Percentiles rank a stretch among this genome's conserved stretches.
Conservation (phyloP, 495 filamentous ascomycete species). For the Cladorrhinum samala region DNA sequence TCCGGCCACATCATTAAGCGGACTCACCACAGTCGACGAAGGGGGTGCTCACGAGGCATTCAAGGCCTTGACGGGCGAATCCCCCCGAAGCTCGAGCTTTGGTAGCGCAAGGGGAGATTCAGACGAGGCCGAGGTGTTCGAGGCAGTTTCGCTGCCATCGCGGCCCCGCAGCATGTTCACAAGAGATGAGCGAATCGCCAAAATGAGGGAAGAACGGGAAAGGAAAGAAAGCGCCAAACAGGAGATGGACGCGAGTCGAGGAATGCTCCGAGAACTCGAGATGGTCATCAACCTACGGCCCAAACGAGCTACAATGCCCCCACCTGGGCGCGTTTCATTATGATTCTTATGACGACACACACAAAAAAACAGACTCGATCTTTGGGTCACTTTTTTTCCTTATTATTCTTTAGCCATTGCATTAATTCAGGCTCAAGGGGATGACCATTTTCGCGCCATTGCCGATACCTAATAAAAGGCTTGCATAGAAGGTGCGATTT, state of each 20-base stretch:
- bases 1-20: slow-evolving; percentile 72
- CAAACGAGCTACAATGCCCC: slow-evolving; percentile 22
- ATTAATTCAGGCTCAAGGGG: not conserved
- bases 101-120: slow-evolving; percentile 25
- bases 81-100: slow-evolving; percentile 28
- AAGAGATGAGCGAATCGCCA: slow-evolving; percentile 79
- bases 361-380: slow-evolving; percentile 9
- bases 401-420: slow-evolving; percentile 4
- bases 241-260: slow-evolving; percentile 68
- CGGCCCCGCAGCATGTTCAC: slow-evolving; percentile 67
- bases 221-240: slow-evolving; percentile 61
- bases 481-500: slow-evolving; percentile 14
- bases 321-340: slow-evolving; percentile 27
- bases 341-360: slow-evolving; percentile 24
- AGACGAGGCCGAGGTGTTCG: slow-evolving; percentile 77
- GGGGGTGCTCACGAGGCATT: slow-evolving; percentile 65
- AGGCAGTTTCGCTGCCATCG: slow-evolving; percentile 73
- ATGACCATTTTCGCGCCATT: not conserved
- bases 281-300: slow-evolving; percentile 76
- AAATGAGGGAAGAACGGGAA: slow-evolving; percentile 81
- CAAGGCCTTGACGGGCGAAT: slow-evolving; percentile 66
- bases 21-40: slow-evolving; percentile 78
- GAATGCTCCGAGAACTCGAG: slow-evolving; percentile 88
- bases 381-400: slow-evolving; percentile 13
- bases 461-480: slow-evolving; percentile 4